Base-by-base conservation (phyloP, 768 basidiomycete genomes). In the Rhizopogon vinicolor region DNA sequence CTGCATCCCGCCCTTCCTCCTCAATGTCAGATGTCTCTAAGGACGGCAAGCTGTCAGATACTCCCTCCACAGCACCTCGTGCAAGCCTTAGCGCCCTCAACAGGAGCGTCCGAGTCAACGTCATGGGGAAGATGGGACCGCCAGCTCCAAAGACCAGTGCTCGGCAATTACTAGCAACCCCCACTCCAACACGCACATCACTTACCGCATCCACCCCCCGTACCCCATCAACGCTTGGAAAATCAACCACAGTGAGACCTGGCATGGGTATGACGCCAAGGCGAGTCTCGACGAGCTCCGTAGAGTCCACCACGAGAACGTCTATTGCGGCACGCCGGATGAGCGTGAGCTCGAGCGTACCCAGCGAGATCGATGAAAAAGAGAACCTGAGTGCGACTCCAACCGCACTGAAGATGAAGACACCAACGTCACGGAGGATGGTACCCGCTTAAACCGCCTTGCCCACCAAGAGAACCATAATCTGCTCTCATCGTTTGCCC, bases 301-400 rank as follows among this genome's bases (percentile, higher is more conserved):
- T 65, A 33, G 68, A 75, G 44, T 65, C 70, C 25, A 74, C 70
- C 39, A 52, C 66, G 25, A 76, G 72, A 54, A 52, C 64, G 8
- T 69, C 74, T 50, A 53, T 67, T 40, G 40, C 65, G 16, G 71
- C 71, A 53, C 67, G 69, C 49, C 64, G 68, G 43, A 62, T 73
- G 18, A 72, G 62, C 50, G 62, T 68, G 10, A 76, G 72, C 9
- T 65, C 63, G 53, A 72, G 74, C 9, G 64, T 69, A 43, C 68
- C 75, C 14, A 79, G 75, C 57, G 78, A 80, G 65, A 62, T 69
- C 35, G 77, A 79, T 52, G 84, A 85, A 64, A 86, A 85, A 70
- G 84, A 85, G 70, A 86, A 86, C 59, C 64, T 80, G 53, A 72
- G 74, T 48, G 62, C 63, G 18, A 66, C 61, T 52, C 68, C 68